Evolutionary conservation across 164 flowering plant species (phyloP), one percentile per base, ranked within the genome.

Genomic region (Chloranthus sessilifolius): DNA sequence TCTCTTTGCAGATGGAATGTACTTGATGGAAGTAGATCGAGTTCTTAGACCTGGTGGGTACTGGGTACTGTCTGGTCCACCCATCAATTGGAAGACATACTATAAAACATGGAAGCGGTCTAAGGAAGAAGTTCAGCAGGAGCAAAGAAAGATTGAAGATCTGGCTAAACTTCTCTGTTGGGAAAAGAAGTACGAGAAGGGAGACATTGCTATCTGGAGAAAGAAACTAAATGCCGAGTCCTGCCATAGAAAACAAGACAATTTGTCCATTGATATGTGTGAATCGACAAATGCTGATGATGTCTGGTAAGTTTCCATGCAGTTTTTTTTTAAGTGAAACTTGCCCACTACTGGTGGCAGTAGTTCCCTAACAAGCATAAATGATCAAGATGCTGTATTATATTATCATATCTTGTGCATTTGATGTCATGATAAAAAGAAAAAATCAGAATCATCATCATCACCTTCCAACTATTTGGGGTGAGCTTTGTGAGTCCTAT

Each of bases 51-150:
- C 95, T 56, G 97, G 97, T 63, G 97, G 97, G 9, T 86, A 74
- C 66, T 89, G 97, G 97, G 66, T 89, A 58, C 66, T 89, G 50
- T 89, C 97, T 66, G 97, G 95, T 24, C 97, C 97, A 59, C 97
- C 97, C 45, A 86, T 86, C 44, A 86, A 86, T 67, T 89, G 97
- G 97, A 84, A 75, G 65, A 84, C 86, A 27, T 86, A 84, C 67
- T 80, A 82, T 68, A 24, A 73, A 28, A 81, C 86, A 4, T 89
- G 97, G 97, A 78, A 82, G 59, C 65, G 95, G 56, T 45, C 95
- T 19, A 77, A 82, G 74, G 85, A 75, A 53, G 97, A 89, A 31
- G 69, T 76, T 15, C 66, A 74, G 48, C 82, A 76, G 27, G 97
- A 86, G 68, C 97, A 89, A 56, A 70, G 56, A 55, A 76, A 47